Base-by-base conservation (phyloP, 1,139 yeast species). In the Yamadazyma membranifaciens region DNA sequence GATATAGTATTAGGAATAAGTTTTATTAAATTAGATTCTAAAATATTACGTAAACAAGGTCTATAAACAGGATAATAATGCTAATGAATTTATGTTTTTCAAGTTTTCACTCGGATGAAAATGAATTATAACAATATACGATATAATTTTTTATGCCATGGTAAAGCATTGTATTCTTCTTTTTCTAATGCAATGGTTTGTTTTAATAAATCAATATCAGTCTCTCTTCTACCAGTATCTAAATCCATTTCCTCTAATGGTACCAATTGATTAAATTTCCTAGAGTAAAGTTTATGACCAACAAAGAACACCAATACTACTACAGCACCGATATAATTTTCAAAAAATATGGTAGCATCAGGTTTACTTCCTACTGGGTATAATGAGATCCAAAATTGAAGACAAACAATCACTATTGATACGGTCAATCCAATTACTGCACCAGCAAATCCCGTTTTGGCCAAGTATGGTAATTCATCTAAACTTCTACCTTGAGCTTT, bases 261-360 rank as follows among this genome's bases (percentile, higher is more conserved):
- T 11, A 66, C 62, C 20, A 63, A 44, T 20, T 60, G 44, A 20
- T 43, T 54, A 50, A 57, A 49, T 40, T 59, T 63, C 41, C 67
- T 53, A 13, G 63, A 40, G 46, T 59, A 67, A n/a, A 69, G 20
- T 49, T 68, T 69, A 51, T 70, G 85, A 40, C 73, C 73, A 17
- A 76, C 38, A 63, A 79, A 81, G 54, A 79, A 80, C 2, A 63
- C 75, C 41, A 82, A 51, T 43, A 81, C 65, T 40, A 83, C 80
- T 16, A 81, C 83, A 37, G 76, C 75, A 28, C 87, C 80, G 52
- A 83, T 67, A 60, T 78, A 83, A 31, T 78, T 72, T 57, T 73
- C 64, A 60, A 83, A 83, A 69, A 83, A 83, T 67, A 34, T 61
- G 61, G 29, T 37, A 0, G 67, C 67, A 32, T 56, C 39, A 20